Evolutionary conservation across 78 protist species (phyloP).

Genomic region (Cavenderia fasciculata): DNA sequence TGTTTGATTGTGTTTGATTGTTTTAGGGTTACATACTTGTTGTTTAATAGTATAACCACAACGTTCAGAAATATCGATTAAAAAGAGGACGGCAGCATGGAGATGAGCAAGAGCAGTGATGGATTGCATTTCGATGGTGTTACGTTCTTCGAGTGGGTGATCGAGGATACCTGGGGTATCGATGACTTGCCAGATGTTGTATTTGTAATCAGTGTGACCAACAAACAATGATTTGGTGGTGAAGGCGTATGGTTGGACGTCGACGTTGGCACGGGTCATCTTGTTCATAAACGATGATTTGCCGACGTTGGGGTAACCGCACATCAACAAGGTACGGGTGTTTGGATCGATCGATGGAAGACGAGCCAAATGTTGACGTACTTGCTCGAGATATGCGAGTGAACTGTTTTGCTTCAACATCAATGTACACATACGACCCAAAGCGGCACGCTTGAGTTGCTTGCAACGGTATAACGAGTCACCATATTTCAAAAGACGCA

Average conservation of each 20-base stretch:
- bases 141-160: conserved; percentile 98
- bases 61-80: conserved; percentile 96
- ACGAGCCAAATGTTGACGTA: conserved; percentile 99
- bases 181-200: conserved; percentile 98
- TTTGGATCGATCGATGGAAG: conserved; percentile 99
- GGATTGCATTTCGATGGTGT: conserved; percentile 99
- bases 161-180: conserved; percentile 99
- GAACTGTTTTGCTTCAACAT: conserved; percentile 86
- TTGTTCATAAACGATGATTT: conserved; percentile 98
- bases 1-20: too few species aligned
- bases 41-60: conserved; percentile 96
- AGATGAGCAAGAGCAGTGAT: conserved; percentile 99
- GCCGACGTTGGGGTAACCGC: conserved; percentile 99
- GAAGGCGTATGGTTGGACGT: conserved; percentile 99
- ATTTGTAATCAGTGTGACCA: conserved; percentile 98
- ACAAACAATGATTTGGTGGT: conserved; percentile 99
- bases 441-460: conserved; percentile 99
- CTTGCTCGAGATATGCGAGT: conserved; percentile 98
- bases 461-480: conserved; percentile 99
- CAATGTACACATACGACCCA: conserved; percentile 99
- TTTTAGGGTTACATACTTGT: conserved; percentile 90
- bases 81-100: conserved; percentile 91
- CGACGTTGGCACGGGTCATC: conserved; percentile 98
- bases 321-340: conserved; percentile 96
- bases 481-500: conserved; percentile 98